These are phyloP conservation scores for Leptographium radiaticola DNA, from an alignment of 2,329 filamentous ascomycete species.

Conservation along the genomic window DNA sequence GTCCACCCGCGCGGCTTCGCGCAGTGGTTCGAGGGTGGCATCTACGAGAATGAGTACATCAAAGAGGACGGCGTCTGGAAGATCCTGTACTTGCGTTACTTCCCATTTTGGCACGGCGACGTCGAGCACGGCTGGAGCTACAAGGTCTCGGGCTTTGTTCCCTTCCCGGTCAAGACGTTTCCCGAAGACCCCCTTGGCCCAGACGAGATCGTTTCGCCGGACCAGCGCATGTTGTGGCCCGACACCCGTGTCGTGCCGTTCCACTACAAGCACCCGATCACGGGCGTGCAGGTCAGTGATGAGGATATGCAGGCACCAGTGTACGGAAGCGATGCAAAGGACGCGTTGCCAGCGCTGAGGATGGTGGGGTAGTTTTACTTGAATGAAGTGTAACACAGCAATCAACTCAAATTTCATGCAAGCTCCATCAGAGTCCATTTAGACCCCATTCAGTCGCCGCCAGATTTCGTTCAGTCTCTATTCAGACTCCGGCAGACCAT, in stretches of 20 bases:
- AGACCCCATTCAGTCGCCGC: no score
- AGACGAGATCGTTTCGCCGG: constrained; percentile 31
- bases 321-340: constrained; percentile 27
- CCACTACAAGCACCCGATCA: constrained; percentile 38
- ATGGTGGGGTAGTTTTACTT: constrained; percentile 13
- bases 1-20: constrained; percentile 36
- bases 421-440: no score
- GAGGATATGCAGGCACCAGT: constrained; percentile 35
- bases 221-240: constrained; percentile 42
- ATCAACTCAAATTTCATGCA: no score
- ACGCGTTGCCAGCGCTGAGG: constrained; percentile 27
- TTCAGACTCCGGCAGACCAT: no score
- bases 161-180: constrained; percentile 32
- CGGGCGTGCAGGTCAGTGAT: constrained; percentile 27
- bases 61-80: constrained; percentile 42
- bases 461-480: no score
- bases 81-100: constrained; percentile 39
- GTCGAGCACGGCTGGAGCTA: constrained; percentile 39
- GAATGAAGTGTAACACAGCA: no score
- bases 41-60: constrained; percentile 47
- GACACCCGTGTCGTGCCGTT: constrained; percentile 41
- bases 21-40: constrained; percentile 45
- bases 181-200: constrained; percentile 37
- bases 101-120: constrained; percentile 43
- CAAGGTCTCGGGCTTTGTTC: constrained; percentile 39